Evolutionary conservation across 352 stramenopile genomes (phyloP).

Genomic region (Pseudoperonospora humuli): DNA sequence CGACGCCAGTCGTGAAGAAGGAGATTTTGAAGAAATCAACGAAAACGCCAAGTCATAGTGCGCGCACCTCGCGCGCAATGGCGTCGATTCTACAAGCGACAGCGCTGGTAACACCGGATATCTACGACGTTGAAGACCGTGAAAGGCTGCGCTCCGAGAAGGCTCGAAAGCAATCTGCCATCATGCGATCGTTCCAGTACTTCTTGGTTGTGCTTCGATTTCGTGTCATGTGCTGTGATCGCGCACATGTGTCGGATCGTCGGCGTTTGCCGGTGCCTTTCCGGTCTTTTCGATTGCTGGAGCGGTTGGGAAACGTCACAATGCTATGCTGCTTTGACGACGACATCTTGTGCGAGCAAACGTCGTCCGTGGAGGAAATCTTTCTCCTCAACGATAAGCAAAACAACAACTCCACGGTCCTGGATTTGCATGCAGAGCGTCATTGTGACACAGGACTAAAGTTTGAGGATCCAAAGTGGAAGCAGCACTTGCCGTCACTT

Average conservation of each 20-base stretch:
- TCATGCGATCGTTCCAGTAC: constrained; percentile 65
- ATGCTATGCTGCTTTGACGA: constrained; percentile 87
- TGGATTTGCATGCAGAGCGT: constrained; percentile 70
- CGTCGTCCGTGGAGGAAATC: constrained; percentile 75
- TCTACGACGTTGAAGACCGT: constrained; percentile 79
- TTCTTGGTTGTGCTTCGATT: constrained; percentile 65
- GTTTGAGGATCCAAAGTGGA: constrained; percentile 85
- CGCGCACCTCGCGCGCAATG: constrained; percentile 8
- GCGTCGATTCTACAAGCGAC: constrained; percentile 25
- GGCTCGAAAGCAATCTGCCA: constrained; percentile 49
- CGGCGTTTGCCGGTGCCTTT: constrained; percentile 52
- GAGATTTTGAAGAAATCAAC: constrained; percentile 5
- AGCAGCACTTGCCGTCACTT: constrained; percentile 62
- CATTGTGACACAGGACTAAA: constrained; percentile 70
- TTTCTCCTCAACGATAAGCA: constrained; percentile 77
- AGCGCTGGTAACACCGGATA: constrained; percentile 30
- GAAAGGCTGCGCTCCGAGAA: constrained; percentile 72
- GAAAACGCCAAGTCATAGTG: background rate
- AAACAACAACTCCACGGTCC: constrained; percentile 46
- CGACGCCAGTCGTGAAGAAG: background rate
- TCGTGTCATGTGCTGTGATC: constrained; percentile 41
- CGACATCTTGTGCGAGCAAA: constrained; percentile 77
- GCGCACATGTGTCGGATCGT: constrained; percentile 39
- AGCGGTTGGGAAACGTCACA: constrained; percentile 74
- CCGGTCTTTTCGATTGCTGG: constrained; percentile 66